Conservation (phyloP, 495 filamentous ascomycete species). For the Penicillium malachiteum region DNA sequence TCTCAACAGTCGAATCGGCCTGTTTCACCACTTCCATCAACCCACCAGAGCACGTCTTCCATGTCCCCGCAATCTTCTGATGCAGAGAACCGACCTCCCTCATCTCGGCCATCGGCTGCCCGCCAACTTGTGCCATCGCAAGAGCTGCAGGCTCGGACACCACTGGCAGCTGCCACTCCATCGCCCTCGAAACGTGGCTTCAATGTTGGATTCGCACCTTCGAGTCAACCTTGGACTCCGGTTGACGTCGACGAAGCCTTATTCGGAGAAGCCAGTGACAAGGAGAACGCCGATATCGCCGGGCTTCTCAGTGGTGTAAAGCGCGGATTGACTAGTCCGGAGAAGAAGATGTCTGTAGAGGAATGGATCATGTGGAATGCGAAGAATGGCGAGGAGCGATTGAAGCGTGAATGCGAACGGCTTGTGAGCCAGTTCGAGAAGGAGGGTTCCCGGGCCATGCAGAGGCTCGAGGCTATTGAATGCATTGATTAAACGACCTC, state of each 20-base stretch:
- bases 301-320: conserved; percentile 47
- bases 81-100: conserved; percentile 74
- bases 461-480: conserved; percentile 71
- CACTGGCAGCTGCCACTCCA: conserved; percentile 57
- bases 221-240: conserved; percentile 65
- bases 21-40: conserved; percentile 35
- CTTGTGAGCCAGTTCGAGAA: conserved; percentile 77
- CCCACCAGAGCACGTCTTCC: conserved; percentile 47
- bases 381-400: conserved; percentile 68
- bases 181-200: conserved; percentile 68
- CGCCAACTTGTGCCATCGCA: conserved; percentile 35
- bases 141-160: conserved; percentile 35
- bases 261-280: conserved; percentile 42
- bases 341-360: conserved; percentile 88
- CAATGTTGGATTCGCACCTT: conserved; percentile 54
- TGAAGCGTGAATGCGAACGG: conserved; percentile 77
- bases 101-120: conserved; percentile 51
- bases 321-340: conserved; percentile 66
- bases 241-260: conserved; percentile 68
- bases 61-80: conserved; percentile 75
- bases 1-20: conserved; percentile 16
- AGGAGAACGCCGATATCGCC: conserved; percentile 54
- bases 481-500: conserved; percentile 42
- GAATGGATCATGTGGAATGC: conserved; percentile 89
- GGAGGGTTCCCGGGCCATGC: conserved; percentile 76